Conservation (phyloP, 345 rosid genomes). For the Lepidium didymum region DNA sequence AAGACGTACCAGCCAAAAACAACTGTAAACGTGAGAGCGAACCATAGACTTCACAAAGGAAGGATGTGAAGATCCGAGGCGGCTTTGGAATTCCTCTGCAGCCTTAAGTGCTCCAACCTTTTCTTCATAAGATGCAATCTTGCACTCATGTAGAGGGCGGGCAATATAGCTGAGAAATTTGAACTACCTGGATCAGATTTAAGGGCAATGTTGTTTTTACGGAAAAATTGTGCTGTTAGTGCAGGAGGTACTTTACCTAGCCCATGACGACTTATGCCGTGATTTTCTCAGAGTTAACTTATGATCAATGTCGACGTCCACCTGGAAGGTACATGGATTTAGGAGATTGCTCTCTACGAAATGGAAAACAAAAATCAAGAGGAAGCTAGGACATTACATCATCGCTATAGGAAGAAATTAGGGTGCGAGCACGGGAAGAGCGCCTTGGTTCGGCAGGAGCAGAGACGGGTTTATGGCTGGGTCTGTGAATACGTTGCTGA, state of each 20-base stretch:
- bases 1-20: conserved; percentile 61
- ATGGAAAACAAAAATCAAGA: not conserved
- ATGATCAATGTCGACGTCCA: conserved; percentile 7
- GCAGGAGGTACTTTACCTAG: conserved; percentile 16
- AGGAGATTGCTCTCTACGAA: not conserved
- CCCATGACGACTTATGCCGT: conserved; percentile 29
- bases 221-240: not conserved
- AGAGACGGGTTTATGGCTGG: not conserved
- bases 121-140: conserved; percentile 41
- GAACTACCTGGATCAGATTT: not conserved
- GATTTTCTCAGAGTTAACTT: not conserved
- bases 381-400: conserved; percentile 22
- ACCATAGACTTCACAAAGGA: conserved; percentile 60
- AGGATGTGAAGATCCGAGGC: conserved; percentile 36
- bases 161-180: conserved; percentile 33
- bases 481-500: conserved; percentile 27
- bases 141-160: conserved; percentile 46
- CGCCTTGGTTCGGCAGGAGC: conserved; percentile 39
- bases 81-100: conserved; percentile 40
- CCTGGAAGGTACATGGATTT: conserved; percentile 2
- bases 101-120: conserved; percentile 27
- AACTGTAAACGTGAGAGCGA: conserved; percentile 67
- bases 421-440: conserved; percentile 41
- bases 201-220: not conserved
- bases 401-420: conserved; percentile 34